Percentiles rank a stretch among this genome's conserved stretches.
Evolutionary conservation across 2,329 filamentous ascomycete genomes (phyloP).

Genomic region (Hypomyces rosellus): DNA sequence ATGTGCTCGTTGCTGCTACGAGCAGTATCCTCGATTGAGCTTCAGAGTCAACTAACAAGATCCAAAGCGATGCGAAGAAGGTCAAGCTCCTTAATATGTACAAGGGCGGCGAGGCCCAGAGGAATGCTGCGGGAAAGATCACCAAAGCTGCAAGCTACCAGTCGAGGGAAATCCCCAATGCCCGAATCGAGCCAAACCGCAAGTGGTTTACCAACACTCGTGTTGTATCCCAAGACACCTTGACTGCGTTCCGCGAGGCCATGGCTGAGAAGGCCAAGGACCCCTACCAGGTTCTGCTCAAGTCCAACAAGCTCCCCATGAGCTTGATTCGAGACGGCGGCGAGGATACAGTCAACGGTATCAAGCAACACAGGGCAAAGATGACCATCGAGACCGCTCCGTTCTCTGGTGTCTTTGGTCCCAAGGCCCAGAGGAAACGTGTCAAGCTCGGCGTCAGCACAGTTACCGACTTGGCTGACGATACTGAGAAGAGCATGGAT

Average conservation of each 20-base stretch:
- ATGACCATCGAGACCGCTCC: conserved; percentile 84
- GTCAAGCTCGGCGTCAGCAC: conserved; percentile 81
- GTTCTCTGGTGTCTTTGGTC: conserved; percentile 84
- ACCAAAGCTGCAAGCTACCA: conserved; percentile 80
- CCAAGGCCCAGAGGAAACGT: conserved; percentile 86
- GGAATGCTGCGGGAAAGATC: conserved; percentile 78
- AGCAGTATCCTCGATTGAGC: neutral
- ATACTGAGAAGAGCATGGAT: conserved; percentile 74
- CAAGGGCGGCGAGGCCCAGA: conserved; percentile 77
- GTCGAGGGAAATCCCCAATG: conserved; percentile 71
- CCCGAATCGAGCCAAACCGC: conserved; percentile 88
- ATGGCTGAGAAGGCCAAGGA: conserved; percentile 87
- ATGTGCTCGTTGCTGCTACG: conserved; percentile 21
- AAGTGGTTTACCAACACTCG: conserved; percentile 98
- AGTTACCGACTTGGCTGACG: conserved; percentile 74
- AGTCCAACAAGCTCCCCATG: conserved; percentile 96
- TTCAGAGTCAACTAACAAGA: neutral
- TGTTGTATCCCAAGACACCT: conserved; percentile 79
- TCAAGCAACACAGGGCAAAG: conserved; percentile 91
- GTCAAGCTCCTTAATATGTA: conserved; percentile 84
- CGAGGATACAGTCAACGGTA: conserved; percentile 63
- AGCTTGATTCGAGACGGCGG: conserved; percentile 77
- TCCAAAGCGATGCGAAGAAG: conserved; percentile 64
- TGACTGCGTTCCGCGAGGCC: conserved; percentile 81
- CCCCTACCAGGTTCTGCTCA: conserved; percentile 90